Evolutionary conservation across 208 protist species (phyloP).

Genomic region (Leishmania amazonensis): DNA sequence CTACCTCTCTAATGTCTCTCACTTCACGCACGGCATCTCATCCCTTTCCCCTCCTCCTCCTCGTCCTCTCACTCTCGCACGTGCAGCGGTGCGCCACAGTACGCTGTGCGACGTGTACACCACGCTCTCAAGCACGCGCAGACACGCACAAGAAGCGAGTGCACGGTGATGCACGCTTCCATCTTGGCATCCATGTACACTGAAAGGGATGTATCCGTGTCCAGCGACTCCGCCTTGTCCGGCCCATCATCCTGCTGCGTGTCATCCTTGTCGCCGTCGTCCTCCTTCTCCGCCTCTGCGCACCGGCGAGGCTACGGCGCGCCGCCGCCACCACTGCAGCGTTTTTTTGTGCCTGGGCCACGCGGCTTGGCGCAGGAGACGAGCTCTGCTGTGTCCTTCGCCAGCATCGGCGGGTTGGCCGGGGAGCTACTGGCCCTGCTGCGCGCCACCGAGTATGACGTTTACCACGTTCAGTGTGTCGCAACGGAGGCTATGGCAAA

Average conservation of each 20-base stretch:
- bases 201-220: background rate
- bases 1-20: background rate
- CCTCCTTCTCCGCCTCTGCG: background rate
- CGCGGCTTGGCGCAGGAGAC: background rate
- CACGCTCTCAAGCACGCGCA: background rate
- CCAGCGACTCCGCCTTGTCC: background rate
- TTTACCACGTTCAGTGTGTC: slow-evolving; percentile 8
- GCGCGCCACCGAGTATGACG: slow-evolving; percentile 5
- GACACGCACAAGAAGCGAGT: background rate
- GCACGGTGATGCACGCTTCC: background rate
- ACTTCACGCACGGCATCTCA: background rate
- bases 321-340: background rate
- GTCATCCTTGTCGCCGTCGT: background rate
- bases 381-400: background rate
- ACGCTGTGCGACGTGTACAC: background rate
- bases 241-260: background rate
- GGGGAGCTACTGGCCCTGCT: slow-evolving; percentile 2
- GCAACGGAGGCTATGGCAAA: slow-evolving; percentile 18
- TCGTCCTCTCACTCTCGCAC: background rate
- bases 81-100: background rate
- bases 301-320: background rate
- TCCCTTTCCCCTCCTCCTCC: background rate
- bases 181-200: background rate
- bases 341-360: background rate
- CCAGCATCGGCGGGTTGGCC: background rate